A percentile compares a stretch with the other conserved stretches of the same genome.
phyloP scores from a whole-genome alignment of 2,329 filamentous ascomycete genomes.

The Pseudogymnoascus sp. region DNA sequence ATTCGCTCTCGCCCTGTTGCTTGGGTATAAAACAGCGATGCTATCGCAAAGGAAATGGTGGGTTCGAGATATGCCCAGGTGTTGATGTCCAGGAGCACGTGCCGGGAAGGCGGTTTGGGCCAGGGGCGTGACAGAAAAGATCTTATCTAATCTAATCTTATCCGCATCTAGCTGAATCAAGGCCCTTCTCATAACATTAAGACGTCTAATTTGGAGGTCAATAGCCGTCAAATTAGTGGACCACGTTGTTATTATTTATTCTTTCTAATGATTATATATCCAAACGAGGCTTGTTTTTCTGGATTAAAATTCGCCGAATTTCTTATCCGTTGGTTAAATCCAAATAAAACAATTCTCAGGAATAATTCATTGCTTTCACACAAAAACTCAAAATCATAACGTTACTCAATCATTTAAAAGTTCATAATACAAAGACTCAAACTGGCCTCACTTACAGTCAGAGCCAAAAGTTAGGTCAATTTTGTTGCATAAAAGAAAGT shows the following conservation, averaged over 20 bases:
- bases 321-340: not conserved
- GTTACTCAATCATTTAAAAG: not conserved
- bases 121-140: not conserved
- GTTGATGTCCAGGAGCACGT: conserved; percentile 4
- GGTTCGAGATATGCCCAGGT: not conserved
- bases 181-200: not conserved
- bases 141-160: conserved; percentile 5
- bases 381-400: not conserved
- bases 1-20: not conserved
- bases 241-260: not conserved
- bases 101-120: not conserved
- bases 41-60: not conserved
- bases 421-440: not conserved
- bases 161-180: not conserved
- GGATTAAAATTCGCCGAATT: not conserved
- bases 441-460: not conserved
- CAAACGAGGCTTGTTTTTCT: not conserved
- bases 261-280: not conserved
- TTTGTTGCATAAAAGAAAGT: not conserved
- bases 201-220: not conserved
- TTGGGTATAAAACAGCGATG: not conserved
- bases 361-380: too few species aligned
- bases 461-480: not conserved
- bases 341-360: not conserved
- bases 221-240: not conserved